Evolutionary conservation across 495 filamentous ascomycete genomes (phyloP).

Genomic region (Cercophora sp.): DNA sequence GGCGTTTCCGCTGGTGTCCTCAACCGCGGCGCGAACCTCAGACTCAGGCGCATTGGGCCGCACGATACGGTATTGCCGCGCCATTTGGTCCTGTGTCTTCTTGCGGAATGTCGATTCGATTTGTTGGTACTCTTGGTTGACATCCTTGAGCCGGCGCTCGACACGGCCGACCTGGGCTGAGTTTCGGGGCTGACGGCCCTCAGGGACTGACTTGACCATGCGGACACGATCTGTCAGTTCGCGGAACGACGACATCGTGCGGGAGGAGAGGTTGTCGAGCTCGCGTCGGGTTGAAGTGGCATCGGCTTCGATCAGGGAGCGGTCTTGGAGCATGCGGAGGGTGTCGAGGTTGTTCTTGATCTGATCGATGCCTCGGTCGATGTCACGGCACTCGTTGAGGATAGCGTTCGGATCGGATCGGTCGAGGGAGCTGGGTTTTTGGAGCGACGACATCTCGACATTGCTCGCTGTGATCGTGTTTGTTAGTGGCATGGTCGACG

Average conservation of each 20-base stretch:
- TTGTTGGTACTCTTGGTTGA: constrained; percentile 75
- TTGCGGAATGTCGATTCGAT: constrained; percentile 72
- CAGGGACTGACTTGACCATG: constrained; percentile 73
- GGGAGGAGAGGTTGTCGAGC: constrained; percentile 56
- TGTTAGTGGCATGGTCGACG: constrained; percentile 13
- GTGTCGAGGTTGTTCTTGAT: constrained; percentile 62
- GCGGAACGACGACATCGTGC: constrained; percentile 78
- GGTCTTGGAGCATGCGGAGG: constrained; percentile 55
- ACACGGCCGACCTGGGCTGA: constrained; percentile 72
- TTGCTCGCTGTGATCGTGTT: constrained; percentile 37
- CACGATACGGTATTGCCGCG: constrained; percentile 85
- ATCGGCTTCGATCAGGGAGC: constrained; percentile 57
- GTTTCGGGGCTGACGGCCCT: constrained; percentile 64
- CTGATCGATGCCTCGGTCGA: constrained; percentile 71
- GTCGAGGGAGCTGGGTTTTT: constrained; percentile 42
- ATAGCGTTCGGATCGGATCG: constrained; percentile 63
- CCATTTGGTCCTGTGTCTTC: constrained; percentile 74
- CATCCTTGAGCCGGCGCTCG: constrained; percentile 70
- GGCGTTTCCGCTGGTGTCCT: constrained; percentile 60
- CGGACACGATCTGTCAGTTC: constrained; percentile 69
- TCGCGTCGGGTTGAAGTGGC: constrained; percentile 50
- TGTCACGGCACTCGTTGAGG: constrained; percentile 75
- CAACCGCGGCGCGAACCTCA: constrained; percentile 72
- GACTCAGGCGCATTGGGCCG: constrained; percentile 76
- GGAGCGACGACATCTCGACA: constrained; percentile 62